Evolutionary conservation across 345 rosid species (phyloP).

Genomic region (Schrenkiella parvula): DNA sequence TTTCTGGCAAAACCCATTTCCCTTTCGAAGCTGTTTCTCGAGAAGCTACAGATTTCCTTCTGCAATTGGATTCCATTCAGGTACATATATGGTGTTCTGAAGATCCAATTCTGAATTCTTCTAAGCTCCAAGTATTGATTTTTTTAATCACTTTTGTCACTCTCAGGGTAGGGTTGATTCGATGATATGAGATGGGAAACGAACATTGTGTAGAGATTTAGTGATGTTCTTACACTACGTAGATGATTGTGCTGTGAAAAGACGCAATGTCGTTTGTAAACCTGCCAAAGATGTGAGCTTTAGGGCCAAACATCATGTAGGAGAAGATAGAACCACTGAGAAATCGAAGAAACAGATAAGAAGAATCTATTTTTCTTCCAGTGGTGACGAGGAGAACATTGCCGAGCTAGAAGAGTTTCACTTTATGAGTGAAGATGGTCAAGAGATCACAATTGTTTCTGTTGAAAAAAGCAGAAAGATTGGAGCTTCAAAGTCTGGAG

Average conservation of each 20-base stretch:
- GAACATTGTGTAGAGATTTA: conserved; percentile 58
- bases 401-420: conserved; percentile 68
- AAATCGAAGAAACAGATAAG: conserved; percentile 44
- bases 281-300: conserved; percentile 37
- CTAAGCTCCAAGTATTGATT: not conserved
- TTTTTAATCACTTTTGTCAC: not conserved
- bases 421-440: conserved; percentile 32
- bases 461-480: not conserved
- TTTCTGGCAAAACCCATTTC: conserved; percentile 47
- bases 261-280: conserved; percentile 28
- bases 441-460: conserved; percentile 19
- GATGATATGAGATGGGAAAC: conserved; percentile 67
- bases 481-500: conserved; percentile 3
- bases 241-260: conserved; percentile 45
- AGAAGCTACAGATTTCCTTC: conserved; percentile 55
- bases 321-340: conserved; percentile 33
- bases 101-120: not conserved
- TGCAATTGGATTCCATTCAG: conserved; percentile 64
- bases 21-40: conserved; percentile 42
- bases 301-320: conserved; percentile 26
- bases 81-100: conserved; percentile 26
- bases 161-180: conserved; percentile 49
- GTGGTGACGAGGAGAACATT: conserved; percentile 40
- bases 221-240: conserved; percentile 49
- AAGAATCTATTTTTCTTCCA: conserved; percentile 41